phyloP scores from a whole-genome alignment of 1,284 basidiomycete genomes.

The Cutaneotrichosporon cavernicola region DNA sequence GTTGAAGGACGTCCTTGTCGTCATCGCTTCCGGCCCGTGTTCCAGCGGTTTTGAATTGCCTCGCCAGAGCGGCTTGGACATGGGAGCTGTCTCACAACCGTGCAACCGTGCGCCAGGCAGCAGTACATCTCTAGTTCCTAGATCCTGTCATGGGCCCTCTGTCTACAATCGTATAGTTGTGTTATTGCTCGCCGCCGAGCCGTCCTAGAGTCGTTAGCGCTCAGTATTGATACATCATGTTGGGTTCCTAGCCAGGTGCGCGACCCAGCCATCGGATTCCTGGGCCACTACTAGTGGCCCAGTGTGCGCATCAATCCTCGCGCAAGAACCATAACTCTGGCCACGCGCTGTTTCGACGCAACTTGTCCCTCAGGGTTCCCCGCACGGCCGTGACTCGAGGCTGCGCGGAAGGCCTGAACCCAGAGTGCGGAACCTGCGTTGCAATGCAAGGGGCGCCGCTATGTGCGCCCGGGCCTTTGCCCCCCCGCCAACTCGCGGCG shows the following conservation, averaged over 20 bases:
- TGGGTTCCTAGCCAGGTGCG: slow-evolving; percentile 11
- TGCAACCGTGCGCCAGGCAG: too few relatives aligned
- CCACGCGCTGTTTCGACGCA: slow-evolving; percentile 21
- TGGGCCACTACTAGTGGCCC: not conserved
- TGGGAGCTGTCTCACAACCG: too few relatives aligned
- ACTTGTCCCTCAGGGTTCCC: slow-evolving; percentile 8
- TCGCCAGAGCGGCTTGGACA: too few relatives aligned
- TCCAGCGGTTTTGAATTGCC: too few relatives aligned
- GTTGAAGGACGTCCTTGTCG: too few relatives aligned
- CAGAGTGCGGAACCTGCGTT: slow-evolving; percentile 12
- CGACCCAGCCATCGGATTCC: slow-evolving; percentile 3
- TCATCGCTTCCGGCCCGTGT: too few relatives aligned
- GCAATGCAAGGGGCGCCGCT: not conserved
- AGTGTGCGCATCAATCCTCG: slow-evolving; percentile 22
- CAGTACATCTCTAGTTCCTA: too few relatives aligned
- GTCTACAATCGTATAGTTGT: not conserved
- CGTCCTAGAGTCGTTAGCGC: slow-evolving; percentile 12
- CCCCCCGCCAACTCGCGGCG: slow-evolving; percentile 14
- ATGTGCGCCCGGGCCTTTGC: slow-evolving; percentile 28
- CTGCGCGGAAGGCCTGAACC: slow-evolving; percentile 26
- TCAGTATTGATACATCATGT: slow-evolving; percentile 72
- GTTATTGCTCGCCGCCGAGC: not conserved
- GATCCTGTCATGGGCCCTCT: not conserved
- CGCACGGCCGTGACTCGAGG: slow-evolving; percentile 10
- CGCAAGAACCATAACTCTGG: slow-evolving; percentile 10